Conservation (phyloP, 805 yeast genomes). For the Kurtzmaniella fragi region DNA sequence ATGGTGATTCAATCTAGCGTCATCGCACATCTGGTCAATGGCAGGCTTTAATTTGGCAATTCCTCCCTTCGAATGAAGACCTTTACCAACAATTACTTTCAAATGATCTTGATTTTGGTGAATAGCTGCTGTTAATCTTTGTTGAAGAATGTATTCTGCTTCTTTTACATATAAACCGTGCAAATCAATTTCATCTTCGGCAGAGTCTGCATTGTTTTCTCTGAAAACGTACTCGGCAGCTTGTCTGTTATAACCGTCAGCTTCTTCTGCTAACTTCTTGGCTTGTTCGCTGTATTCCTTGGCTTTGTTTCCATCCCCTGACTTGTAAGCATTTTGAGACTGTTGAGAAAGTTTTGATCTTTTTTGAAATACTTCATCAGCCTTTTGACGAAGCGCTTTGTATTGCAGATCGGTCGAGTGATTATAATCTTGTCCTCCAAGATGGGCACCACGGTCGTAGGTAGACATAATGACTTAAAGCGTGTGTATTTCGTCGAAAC, state of each 20-base stretch:
- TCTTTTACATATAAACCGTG: conserved; percentile 91
- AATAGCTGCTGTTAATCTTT: conserved; percentile 64
- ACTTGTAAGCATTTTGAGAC: conserved; percentile 72
- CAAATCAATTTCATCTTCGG: conserved; percentile 79
- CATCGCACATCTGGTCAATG: conserved; percentile 67
- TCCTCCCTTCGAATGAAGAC: conserved; percentile 75
- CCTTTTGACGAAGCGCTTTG: conserved; percentile 56
- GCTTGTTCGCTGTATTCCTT: conserved; percentile 67
- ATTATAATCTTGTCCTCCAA: conserved; percentile 45
- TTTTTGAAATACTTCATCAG: conserved; percentile 60
- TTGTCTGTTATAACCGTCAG: conserved; percentile 64
- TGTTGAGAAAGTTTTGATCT: conserved; percentile 51
- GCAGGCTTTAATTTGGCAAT: conserved; percentile 90
- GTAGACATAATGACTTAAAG: conserved; percentile 6
- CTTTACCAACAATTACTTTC: conserved; percentile 90
- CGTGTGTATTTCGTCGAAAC: not conserved
- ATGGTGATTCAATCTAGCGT: conserved; percentile 55
- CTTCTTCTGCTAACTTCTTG: conserved; percentile 52
- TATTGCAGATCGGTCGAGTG: conserved; percentile 69
- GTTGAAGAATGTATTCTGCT: conserved; percentile 72
- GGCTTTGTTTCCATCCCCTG: conserved; percentile 72
- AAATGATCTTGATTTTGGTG: conserved; percentile 55
- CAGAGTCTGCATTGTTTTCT: conserved; percentile 85
- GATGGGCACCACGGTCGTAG: conserved; percentile 21
- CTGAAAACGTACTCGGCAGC: conserved; percentile 90